Conservation (phyloP, 192 early-diverging fungal genomes). For the Diversispora epigaea region DNA sequence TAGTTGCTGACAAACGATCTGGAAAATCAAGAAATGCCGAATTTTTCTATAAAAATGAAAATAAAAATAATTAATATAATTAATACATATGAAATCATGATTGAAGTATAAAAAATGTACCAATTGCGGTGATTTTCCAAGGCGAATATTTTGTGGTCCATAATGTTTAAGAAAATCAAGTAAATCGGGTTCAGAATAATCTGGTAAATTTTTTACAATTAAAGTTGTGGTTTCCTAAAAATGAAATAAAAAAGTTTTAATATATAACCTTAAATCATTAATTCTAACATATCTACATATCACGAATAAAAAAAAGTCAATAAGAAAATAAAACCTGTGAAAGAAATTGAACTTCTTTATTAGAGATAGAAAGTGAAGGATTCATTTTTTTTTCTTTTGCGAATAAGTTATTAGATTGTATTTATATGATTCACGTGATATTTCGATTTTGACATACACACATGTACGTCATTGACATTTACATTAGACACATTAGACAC, state of each 20-base stretch:
- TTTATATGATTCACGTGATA: too few relatives aligned
- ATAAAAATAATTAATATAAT: not conserved
- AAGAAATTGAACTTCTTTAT: slow-evolving; percentile 16
- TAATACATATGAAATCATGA: not conserved
- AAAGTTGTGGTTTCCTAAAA: slow-evolving; percentile 28
- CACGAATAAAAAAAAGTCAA: not conserved
- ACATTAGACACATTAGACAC: too few relatives aligned
- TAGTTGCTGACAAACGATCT: slow-evolving; percentile 35
- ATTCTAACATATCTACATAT: not conserved
- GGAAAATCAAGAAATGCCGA: slow-evolving; percentile 45
- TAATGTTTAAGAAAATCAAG: slow-evolving; percentile 20
- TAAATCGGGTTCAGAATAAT: slow-evolving; percentile 14
- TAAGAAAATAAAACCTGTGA: not conserved
- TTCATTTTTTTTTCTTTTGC: not conserved
- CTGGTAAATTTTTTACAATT: slow-evolving; percentile 27
- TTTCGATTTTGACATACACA: too few relatives aligned
- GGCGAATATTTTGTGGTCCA: slow-evolving; percentile 21
- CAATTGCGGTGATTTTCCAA: slow-evolving; percentile 2
- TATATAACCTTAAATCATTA: not conserved
- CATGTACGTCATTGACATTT: too few relatives aligned
- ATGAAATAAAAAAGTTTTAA: not conserved
- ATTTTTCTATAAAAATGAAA: slow-evolving; percentile 33
- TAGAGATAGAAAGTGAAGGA: slow-evolving; percentile 3
- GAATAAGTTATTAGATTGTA: too few relatives aligned
- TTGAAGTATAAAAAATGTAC: not conserved